phyloP scores from a whole-genome alignment of 306 rosid species.

The Vachellia collinsii region DNA sequence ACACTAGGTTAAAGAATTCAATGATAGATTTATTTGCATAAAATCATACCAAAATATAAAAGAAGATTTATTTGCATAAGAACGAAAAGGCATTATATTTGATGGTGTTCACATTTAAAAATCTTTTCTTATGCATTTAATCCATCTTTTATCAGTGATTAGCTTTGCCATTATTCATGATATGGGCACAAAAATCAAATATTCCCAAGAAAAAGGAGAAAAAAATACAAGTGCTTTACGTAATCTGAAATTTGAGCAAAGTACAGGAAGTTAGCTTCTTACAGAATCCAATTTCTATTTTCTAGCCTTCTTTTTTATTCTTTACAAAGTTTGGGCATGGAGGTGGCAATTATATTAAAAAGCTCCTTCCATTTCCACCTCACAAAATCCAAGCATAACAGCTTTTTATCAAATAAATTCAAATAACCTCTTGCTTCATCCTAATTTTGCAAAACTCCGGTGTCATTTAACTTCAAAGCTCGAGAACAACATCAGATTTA shows the following conservation, averaged over 20 bases:
- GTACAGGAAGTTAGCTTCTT: not conserved
- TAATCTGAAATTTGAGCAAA: not conserved
- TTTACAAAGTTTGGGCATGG: not conserved
- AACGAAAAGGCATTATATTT: not conserved
- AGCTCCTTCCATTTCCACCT: not conserved
- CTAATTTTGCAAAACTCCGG: not conserved
- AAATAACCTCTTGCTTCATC: not conserved
- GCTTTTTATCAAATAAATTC: not conserved
- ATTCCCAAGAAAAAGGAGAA: not conserved
- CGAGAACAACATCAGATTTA: not conserved
- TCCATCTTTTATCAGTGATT: not conserved
- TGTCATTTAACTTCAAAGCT: not conserved
- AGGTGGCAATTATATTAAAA: not conserved
- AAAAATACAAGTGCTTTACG: not conserved
- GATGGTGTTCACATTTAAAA: not conserved
- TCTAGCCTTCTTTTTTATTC: not conserved
- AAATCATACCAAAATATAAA: not conserved
- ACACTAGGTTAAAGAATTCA: slow-evolving; percentile 49
- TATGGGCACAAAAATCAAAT: not conserved
- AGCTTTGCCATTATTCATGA: not conserved
- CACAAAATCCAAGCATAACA: slow-evolving; percentile 6
- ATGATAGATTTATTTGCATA: not conserved
- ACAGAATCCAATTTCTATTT: not conserved
- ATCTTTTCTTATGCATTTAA: not conserved
- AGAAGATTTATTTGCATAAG: not conserved